Percentiles rank a stretch among this genome's conserved stretches.
Conservation (phyloP, 2,329 filamentous ascomycete genomes). For the Mycosphaerelloides madeirae region DNA sequence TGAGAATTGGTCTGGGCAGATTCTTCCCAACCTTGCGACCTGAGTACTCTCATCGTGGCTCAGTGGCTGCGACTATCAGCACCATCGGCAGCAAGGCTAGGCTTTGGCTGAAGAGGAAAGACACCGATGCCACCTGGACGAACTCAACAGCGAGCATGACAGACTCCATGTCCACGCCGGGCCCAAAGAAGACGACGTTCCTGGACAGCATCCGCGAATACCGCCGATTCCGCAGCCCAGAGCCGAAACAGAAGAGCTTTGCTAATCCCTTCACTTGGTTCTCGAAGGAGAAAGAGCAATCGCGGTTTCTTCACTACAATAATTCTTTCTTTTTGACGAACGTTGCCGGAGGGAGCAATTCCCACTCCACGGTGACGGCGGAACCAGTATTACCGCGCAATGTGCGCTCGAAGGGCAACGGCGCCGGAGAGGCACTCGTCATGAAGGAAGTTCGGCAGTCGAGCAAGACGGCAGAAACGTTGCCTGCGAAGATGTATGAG, state of each 20-base stretch:
- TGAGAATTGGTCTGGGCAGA: conserved; percentile 38
- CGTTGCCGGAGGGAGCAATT: conserved; percentile 1
- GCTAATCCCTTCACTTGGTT: conserved; percentile 2
- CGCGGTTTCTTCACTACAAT: conserved; percentile 2
- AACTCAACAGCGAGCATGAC: conserved; percentile 9
- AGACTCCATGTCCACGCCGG: conserved; percentile 5
- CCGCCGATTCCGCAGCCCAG: neutral
- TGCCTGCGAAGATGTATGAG: conserved; percentile 10
- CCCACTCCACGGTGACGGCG: conserved; percentile 11
- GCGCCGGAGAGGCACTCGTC: conserved; percentile 20
- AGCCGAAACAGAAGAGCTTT: conserved; percentile 3
- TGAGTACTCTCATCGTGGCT: conserved; percentile 4
- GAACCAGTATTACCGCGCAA: conserved; percentile 18
- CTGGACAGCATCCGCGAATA: conserved; percentile 21
- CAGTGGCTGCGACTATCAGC: conserved; percentile 14
- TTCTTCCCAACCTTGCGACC: conserved; percentile 20
- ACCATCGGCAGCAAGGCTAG: conserved; percentile 27
- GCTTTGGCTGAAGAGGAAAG: conserved; percentile 17
- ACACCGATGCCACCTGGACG: conserved; percentile 10
- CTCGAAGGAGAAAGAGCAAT: neutral
- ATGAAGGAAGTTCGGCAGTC: conserved; percentile 26
- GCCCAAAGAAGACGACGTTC: conserved; percentile 17
- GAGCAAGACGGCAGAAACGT: conserved; percentile 22
- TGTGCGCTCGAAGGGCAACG: conserved; percentile 10
- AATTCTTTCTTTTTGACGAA: conserved; percentile 15